Conservation (phyloP, 2,329 filamentous ascomycete genomes). For the Cercospora janseana region DNA sequence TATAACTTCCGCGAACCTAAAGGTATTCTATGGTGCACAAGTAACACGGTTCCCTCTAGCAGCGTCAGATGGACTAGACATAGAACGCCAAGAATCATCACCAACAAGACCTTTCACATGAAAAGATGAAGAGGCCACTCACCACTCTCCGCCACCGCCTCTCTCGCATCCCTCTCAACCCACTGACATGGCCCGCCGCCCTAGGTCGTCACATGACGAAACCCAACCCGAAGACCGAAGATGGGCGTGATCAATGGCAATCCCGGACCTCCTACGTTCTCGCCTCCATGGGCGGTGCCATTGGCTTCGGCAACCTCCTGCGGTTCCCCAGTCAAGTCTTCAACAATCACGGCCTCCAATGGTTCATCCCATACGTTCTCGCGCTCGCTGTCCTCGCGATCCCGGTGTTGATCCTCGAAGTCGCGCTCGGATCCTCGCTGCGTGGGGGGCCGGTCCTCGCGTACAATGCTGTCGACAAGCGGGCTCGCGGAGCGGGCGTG, state of each 20-base stretch:
- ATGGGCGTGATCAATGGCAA: constrained; percentile 55
- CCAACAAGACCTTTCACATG: not conserved
- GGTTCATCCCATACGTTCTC: constrained; percentile 59
- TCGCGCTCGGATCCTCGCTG: constrained; percentile 54
- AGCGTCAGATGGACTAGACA: not conserved
- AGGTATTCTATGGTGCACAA: too few relatives aligned
- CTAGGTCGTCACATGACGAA: constrained; percentile 12
- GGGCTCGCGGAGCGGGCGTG: constrained; percentile 55
- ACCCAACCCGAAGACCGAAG: constrained; percentile 20
- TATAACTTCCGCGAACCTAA: not conserved
- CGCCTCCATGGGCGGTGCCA: constrained; percentile 59
- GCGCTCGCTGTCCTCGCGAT: constrained; percentile 58
- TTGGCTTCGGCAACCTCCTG: constrained; percentile 58
- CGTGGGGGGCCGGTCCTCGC: constrained; percentile 37
- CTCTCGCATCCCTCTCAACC: constrained; percentile 4
- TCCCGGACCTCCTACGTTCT: constrained; percentile 56
- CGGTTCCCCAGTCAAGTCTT: constrained; percentile 59
- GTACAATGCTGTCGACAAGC: constrained; percentile 49
- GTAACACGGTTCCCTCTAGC: not conserved
- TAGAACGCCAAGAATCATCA: not conserved
- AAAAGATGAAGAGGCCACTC: constrained; percentile 6
- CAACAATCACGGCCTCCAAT: constrained; percentile 60
- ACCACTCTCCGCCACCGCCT: not conserved
- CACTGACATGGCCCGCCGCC: constrained; percentile 1
- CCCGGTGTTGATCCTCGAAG: constrained; percentile 56